phyloP scores from a whole-genome alignment of 2,329 filamentous ascomycete species.

The Aaosphaeria pasadenensis region DNA sequence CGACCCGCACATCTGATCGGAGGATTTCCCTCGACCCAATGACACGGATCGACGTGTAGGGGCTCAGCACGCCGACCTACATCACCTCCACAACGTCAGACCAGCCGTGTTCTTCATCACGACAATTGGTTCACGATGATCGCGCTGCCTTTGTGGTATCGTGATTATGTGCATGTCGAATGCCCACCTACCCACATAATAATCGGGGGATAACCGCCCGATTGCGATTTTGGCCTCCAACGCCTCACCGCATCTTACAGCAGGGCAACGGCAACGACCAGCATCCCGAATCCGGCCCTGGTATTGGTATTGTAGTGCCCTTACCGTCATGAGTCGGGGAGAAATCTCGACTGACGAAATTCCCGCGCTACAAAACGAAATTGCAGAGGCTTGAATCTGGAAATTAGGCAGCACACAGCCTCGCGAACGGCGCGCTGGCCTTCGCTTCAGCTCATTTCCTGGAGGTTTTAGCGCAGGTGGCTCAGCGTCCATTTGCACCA shows the following conservation, averaged over 20 bases:
- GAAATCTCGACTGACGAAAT: neutral
- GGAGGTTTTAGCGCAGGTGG: conserved; percentile 26
- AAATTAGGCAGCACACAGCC: conserved; percentile 6
- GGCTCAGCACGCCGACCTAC: neutral
- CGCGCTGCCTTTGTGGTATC: neutral
- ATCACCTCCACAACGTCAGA: neutral
- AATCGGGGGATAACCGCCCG: neutral
- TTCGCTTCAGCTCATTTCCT: conserved; percentile 15
- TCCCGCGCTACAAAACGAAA: neutral
- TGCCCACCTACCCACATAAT: too few species aligned
- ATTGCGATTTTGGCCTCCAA: neutral
- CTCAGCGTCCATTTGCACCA: neutral
- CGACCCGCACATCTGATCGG: too few species aligned
- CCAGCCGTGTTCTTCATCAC: neutral
- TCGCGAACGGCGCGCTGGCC: conserved; percentile 17
- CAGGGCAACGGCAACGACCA: neutral
- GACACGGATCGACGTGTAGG: neutral
- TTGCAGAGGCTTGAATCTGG: conserved; percentile 20
- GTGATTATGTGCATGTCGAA: neutral
- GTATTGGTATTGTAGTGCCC: neutral
- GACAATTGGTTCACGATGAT: neutral
- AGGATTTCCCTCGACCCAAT: too few species aligned
- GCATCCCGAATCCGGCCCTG: neutral
- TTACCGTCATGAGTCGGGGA: neutral
- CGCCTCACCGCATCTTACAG: neutral